Base-by-base conservation (phyloP, 148 eudicot genomes). In the Dysphania ambrosioides region DNA sequence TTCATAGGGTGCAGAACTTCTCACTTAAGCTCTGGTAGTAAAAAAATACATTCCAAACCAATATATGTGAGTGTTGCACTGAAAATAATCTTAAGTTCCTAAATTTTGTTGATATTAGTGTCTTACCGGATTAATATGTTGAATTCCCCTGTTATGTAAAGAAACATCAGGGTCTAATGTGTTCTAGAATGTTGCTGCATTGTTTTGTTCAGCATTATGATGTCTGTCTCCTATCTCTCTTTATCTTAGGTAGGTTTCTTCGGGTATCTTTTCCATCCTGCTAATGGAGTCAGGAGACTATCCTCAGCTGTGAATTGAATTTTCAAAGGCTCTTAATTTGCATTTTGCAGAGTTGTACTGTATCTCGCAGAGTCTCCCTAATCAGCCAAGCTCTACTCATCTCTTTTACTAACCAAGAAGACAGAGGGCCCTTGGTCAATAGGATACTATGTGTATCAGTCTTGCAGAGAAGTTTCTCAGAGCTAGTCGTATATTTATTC, bases 401-500 rank as follows among this genome's bases (percentile, higher is more conserved):
- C n/a, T n/a, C n/a, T n/a, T n/a, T n/a, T n/a, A n/a, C n/a, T n/a
- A n/a, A n/a, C n/a, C n/a, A n/a, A n/a, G n/a, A n/a, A n/a, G n/a
- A n/a, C n/a, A n/a, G 66, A 62, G 18, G 40, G 24, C 66, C 40
- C 66, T 30, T 18, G 11, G 41, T 30, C 24, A 62, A 32, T 23
- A 62, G 1, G 23, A 32, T 31, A 11, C n/a, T 6, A 15, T 15
- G 2, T 2, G 19, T 1, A 30, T 19, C 19, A 4, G 8, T n/a
- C 38, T 4, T 61, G 38, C 38, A 6, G 40, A n/a, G 30, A 32
- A 15, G 23, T 62, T 5, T 62, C 40, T 30, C 40, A 15, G 36
- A 32, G 32, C 60, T 60, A 59, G 67, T 72, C 23, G 36, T 8
- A 60, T 41, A n/a, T n/a, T n/a, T n/a, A n/a, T n/a, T n/a, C n/a